Conservation (phyloP, 352 stramenopile genomes). For the Hyaloperonospora brassicae region DNA sequence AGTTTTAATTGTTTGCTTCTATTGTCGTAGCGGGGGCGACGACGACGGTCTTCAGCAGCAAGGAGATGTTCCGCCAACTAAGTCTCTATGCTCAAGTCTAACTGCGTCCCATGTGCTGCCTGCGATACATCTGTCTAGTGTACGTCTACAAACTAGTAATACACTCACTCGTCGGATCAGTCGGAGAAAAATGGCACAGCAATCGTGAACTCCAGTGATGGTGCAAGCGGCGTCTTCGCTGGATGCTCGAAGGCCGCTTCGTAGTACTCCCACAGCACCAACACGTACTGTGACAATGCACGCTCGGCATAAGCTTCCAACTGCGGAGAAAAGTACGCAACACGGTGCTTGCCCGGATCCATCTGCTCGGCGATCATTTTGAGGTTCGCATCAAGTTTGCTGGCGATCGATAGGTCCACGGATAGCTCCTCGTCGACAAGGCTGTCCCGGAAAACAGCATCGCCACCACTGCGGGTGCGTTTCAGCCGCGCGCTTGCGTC, state of each 20-base stretch:
- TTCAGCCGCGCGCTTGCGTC: slow-evolving; percentile 49
- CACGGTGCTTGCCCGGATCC: slow-evolving; percentile 14
- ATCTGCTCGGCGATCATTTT: slow-evolving; percentile 84
- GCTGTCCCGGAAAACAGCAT: slow-evolving; percentile 65
- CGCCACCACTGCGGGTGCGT: slow-evolving; percentile 26
- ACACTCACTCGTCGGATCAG: slow-evolving; percentile 27
- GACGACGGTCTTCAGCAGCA: slow-evolving; percentile 62
- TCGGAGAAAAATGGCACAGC: slow-evolving; percentile 60
- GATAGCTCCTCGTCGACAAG: slow-evolving; percentile 74
- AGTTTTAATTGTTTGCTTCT: slow-evolving; percentile 19
- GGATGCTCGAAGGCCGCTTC: slow-evolving; percentile 53
- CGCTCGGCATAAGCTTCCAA: slow-evolving; percentile 72
- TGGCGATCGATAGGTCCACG: slow-evolving; percentile 71
- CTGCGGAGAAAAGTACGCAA: slow-evolving; percentile 47
- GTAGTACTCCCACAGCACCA: slow-evolving; percentile 81
- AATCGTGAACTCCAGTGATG: slow-evolving; percentile 79
- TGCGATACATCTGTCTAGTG: slow-evolving; percentile 5
- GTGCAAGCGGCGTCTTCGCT: slow-evolving; percentile 38
- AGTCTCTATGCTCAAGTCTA: slow-evolving; percentile 67
- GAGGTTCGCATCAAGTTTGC: slow-evolving; percentile 78
- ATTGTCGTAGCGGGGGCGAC: slow-evolving; percentile 46
- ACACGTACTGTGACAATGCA: slow-evolving; percentile 63
- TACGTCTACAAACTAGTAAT: slow-evolving; percentile 23
- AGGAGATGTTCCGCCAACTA: slow-evolving; percentile 70
- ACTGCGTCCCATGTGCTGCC: slow-evolving; percentile 2